These are phyloP conservation scores for Kodamaea ohmeri DNA, from an alignment of 1,139 yeast species.

Conservation along the genomic window DNA sequence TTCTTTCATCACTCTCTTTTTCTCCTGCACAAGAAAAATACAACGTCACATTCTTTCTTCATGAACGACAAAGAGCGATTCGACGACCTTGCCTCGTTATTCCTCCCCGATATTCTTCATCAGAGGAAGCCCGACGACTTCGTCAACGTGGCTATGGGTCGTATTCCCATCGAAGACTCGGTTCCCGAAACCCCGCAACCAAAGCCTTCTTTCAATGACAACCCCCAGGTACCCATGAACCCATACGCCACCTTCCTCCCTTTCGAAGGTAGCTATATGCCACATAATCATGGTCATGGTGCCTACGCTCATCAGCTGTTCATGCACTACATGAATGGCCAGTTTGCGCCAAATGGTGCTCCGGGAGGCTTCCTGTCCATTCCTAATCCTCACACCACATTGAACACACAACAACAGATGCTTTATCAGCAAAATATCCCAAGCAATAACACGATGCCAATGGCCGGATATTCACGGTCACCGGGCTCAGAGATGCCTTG, in stretches of 20 bases:
- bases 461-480: conserved; percentile 7
- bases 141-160: conserved; percentile 10
- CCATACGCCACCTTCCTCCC: conserved; percentile 13
- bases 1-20: background rate
- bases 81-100: conserved; percentile 44
- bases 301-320: conserved; percentile 6
- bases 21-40: background rate
- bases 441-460: background rate
- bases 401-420: conserved; percentile 2
- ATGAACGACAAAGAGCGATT: conserved; percentile 26
- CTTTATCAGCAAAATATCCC: conserved; percentile 8
- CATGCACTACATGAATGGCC: conserved; percentile 9
- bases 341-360: too few relatives aligned
- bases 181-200: background rate
- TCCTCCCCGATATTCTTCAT: conserved; percentile 42
- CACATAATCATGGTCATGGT: conserved; percentile 7
- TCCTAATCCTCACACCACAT: background rate
- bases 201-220: background rate
- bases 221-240: conserved; percentile 5
- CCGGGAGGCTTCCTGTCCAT: too few relatives aligned
- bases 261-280: conserved; percentile 10
- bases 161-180: background rate
- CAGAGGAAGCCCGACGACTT: conserved; percentile 25
- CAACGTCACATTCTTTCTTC: conserved; percentile 1
- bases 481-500: conserved; percentile 12